These are phyloP conservation scores for Psilocybe tampanensis DNA, from an alignment of 768 basidiomycete genomes.

Conservation along the genomic window DNA sequence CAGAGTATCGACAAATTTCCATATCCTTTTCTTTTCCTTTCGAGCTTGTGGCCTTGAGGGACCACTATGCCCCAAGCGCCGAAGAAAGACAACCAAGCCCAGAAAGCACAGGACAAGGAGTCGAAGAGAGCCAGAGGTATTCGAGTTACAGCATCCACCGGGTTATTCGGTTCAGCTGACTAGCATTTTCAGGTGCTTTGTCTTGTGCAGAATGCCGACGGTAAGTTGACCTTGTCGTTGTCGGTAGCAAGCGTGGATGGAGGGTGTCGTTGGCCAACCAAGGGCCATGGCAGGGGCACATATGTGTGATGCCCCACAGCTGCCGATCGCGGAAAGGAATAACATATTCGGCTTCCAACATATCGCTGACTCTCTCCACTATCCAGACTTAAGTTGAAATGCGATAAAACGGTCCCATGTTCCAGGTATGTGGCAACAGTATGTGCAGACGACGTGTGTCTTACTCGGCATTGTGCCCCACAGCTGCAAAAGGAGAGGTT, in stretches of 20 bases:
- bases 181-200: constrained; percentile 39
- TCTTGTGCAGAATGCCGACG: constrained; percentile 69
- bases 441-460: background rate
- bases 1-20: constrained; percentile 4
- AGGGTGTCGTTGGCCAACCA: background rate
- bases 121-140: constrained; percentile 63
- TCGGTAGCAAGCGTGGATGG: background rate
- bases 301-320: constrained; percentile 2
- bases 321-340: constrained; percentile 12
- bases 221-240: constrained; percentile 30
- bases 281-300: background rate
- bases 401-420: constrained; percentile 71
- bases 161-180: background rate
- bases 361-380: background rate
- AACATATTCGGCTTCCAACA: background rate
- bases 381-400: constrained; percentile 66
- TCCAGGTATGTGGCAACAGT: constrained; percentile 38
- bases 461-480: background rate
- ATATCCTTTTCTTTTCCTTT: constrained; percentile 9
- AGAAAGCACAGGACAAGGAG: constrained; percentile 65
- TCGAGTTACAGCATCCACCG: constrained; percentile 1
- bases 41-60: constrained; percentile 7
- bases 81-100: constrained; percentile 46
- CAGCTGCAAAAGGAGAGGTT: constrained; percentile 72
- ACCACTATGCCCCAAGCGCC: constrained; percentile 50